phyloP scores from a whole-genome alignment of 2,329 filamentous ascomycete genomes.

The Fusarium bulbicola region DNA sequence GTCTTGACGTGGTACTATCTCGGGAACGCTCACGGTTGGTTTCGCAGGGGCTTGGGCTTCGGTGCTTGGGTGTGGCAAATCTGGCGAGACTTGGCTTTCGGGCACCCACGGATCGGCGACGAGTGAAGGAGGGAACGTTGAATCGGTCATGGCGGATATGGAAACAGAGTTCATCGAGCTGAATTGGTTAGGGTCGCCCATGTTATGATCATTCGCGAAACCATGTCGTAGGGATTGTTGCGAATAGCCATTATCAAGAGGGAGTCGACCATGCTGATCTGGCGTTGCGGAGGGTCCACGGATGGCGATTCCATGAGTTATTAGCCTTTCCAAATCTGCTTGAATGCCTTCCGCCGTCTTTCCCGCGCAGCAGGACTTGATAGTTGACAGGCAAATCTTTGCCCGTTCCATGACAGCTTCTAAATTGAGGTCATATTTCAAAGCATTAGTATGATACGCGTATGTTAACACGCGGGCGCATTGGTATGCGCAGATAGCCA shows the following conservation, averaged over 20 bases:
- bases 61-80: constrained; percentile 30
- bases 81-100: constrained; percentile 42
- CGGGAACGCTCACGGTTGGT: constrained; percentile 23
- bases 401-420: constrained; percentile 61
- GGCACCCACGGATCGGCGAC: constrained; percentile 44
- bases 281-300: constrained; percentile 33
- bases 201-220: constrained; percentile 42
- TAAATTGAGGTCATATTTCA: constrained; percentile 54
- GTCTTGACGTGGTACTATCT: constrained; percentile 37
- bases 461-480: constrained; percentile 64
- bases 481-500: constrained; percentile 65
- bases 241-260: constrained; percentile 35
- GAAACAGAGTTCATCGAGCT: constrained; percentile 21
- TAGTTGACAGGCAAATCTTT: constrained; percentile 60
- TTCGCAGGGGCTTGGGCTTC: constrained; percentile 30
- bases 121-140: constrained; percentile 44
- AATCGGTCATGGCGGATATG: constrained; percentile 42
- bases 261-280: constrained; percentile 25
- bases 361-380: constrained; percentile 60
- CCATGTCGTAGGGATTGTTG: constrained; percentile 37
- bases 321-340: constrained; percentile 61
- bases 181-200: constrained; percentile 37
- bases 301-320: constrained; percentile 54
- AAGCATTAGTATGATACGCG: constrained; percentile 56
- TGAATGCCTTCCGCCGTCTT: constrained; percentile 59